These are phyloP conservation scores for Alternaria tenuissima DNA, from an alignment of 2,329 filamentous ascomycete species.

Conservation along the genomic window DNA sequence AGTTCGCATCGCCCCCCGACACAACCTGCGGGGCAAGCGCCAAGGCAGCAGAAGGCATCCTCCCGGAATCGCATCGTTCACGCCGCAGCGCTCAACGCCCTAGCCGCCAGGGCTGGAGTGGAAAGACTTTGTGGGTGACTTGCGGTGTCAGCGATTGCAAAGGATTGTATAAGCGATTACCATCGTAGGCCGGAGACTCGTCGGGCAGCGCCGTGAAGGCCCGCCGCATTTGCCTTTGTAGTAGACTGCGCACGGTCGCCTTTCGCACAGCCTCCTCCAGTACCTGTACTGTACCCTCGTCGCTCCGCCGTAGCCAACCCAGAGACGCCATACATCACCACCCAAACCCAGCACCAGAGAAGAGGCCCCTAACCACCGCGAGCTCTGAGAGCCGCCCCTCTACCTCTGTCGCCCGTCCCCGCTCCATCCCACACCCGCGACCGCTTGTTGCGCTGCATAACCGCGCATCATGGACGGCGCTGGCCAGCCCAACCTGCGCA, in stretches of 20 bases:
- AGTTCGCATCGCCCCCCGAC: constrained; percentile 19
- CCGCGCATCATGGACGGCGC: constrained; percentile 55
- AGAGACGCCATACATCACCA: constrained; percentile 15
- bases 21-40: constrained; percentile 29
- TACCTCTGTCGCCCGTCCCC: background rate
- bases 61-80: constrained; percentile 14
- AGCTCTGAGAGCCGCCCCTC: constrained; percentile 45
- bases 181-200: constrained; percentile 21
- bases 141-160: constrained; percentile 23
- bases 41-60: constrained; percentile 25
- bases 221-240: constrained; percentile 35
- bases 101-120: constrained; percentile 8
- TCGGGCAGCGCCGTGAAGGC: constrained; percentile 26
- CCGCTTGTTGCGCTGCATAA: constrained; percentile 7
- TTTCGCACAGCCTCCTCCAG: constrained; percentile 45
- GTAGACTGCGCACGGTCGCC: constrained; percentile 33
- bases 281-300: constrained; percentile 22
- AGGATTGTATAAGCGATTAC: constrained; percentile 31
- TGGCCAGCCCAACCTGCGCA: constrained; percentile 80
- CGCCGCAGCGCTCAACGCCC: constrained; percentile 3
- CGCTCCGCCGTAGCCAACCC: constrained; percentile 28
- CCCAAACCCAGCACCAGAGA: constrained; percentile 4
- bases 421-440: background rate
- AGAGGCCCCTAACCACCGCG: constrained; percentile 23
- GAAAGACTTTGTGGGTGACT: background rate